Conservation (phyloP, 768 basidiomycete species). For the Leccinum fibrillosum region DNA sequence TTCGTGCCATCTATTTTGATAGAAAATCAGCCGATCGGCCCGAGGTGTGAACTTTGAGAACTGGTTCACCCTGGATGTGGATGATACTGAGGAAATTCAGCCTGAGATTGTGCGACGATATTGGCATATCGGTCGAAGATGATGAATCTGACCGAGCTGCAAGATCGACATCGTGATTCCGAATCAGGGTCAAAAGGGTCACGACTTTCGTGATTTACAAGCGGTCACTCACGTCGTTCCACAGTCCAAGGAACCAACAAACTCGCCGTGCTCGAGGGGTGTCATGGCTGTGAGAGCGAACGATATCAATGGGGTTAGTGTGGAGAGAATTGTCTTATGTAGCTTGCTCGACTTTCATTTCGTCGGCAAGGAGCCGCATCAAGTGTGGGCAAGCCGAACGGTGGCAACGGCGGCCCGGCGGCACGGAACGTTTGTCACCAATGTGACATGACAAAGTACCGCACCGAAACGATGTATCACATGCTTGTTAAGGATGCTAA, state of each 20-base stretch:
- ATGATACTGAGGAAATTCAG: constrained; percentile 93
- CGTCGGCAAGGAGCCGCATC: neutral
- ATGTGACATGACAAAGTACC: neutral
- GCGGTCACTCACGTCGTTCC: constrained; percentile 76
- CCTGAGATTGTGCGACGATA: constrained; percentile 84
- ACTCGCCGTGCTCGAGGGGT: constrained; percentile 61
- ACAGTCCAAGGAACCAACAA: constrained; percentile 91
- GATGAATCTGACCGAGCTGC: constrained; percentile 87
- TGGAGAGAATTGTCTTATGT: constrained; percentile 12
- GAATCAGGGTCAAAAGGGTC: neutral
- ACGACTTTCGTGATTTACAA: neutral
- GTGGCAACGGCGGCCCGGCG: neutral
- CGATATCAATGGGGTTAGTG: neutral
- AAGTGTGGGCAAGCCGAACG: no score
- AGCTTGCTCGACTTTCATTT: neutral
- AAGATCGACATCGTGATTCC: neutral
- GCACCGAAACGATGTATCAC: neutral
- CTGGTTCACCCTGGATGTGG: constrained; percentile 71
- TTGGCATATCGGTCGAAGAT: constrained; percentile 85
- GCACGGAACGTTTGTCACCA: neutral
- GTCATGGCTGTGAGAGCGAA: constrained; percentile 25
- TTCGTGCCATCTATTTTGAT: constrained; percentile 78
- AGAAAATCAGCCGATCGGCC: neutral
- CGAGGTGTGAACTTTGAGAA: neutral
- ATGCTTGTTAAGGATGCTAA: neutral